Base-by-base conservation (phyloP, 345 rosid genomes). In the Arabidopsis suecica region DNA sequence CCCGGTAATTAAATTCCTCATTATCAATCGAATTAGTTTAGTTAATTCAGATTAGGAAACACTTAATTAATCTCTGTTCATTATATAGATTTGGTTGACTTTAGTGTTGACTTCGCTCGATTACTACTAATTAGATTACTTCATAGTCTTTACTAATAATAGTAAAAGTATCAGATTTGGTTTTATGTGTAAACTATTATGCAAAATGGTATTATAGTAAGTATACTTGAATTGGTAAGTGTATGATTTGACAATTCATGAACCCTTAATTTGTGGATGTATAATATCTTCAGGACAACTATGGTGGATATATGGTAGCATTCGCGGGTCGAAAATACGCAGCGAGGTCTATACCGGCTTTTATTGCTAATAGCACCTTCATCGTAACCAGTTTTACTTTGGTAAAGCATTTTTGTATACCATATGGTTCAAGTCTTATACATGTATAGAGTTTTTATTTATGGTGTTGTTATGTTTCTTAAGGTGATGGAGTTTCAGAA, bases 241-340 rank as follows among this genome's bases (percentile, higher is more conserved):
- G 18, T 28, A 28, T 28, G 47, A 3, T 42, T 42, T 14, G 49
- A 45, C 16, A 2, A 28, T 28, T 28, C 30, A 45, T 14, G 7
- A 20, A 45, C 3, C 18, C 18, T 42, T 42, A 42, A 42, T 42
- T 42, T 42, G 47, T 42, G 42, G 33, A 22, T 69, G 48, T 25
- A 18, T 56, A 47, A 45, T 45, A 9, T 70, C 34, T 44, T 45
- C 68, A 82, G 80, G 82, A 82, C 47, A 69, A 42, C 49, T 80
- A 38, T 69, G 73, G 82, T 48, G 78, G 79, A 45, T 76, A 90
- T 68, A 93, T 93, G 95, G 98, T 93, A 10, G 98, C 96, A 72
- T 93, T 93, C 77, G 93, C 95, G 28, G 98, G 97, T 69, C 84
- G 92, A 41, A 93, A 86, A 78, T 89, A 93, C 56, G 98, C 98